Percentiles rank a stretch among this genome's conserved stretches.
Conservation (phyloP, 768 basidiomycete genomes). For the Hygrocybe punicea region DNA sequence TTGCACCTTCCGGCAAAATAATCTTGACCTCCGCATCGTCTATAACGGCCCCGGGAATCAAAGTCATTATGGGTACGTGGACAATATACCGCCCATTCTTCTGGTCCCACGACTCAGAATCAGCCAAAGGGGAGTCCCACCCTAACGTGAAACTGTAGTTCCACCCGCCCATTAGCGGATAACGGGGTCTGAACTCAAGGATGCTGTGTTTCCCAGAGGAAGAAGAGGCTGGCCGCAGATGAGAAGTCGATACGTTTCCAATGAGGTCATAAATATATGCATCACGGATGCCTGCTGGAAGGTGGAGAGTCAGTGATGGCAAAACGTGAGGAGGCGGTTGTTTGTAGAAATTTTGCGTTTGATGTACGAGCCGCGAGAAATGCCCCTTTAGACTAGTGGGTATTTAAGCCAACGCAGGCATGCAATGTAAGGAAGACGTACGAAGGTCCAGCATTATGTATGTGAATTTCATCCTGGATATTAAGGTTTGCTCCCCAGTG, state of each 20-base stretch:
- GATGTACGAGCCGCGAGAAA: constrained; percentile 89
- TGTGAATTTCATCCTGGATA: constrained; percentile 78
- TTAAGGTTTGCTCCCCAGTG: constrained; percentile 97
- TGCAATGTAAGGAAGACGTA: constrained; percentile 41
- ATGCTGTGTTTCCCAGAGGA: constrained; percentile 60
- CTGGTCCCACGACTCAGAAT: constrained; percentile 64
- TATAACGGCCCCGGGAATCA: constrained; percentile 74
- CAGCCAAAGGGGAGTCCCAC: constrained; percentile 83
- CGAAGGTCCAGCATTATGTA: constrained; percentile 90
- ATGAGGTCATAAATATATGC: constrained; percentile 89
- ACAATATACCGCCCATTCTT: constrained; percentile 65
- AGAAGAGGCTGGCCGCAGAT: constrained; percentile 67
- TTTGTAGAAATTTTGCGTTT: constrained; percentile 69
- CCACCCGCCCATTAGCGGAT: constrained; percentile 95
- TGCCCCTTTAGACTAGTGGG: constrained; percentile 80
- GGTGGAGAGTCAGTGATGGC: constrained; percentile 66
- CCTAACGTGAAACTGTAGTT: constrained; percentile 94
- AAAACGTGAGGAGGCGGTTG: constrained; percentile 67
- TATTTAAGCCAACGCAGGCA: constrained; percentile 1
- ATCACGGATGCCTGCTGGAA: constrained; percentile 78
- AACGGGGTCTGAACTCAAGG: constrained; percentile 84
- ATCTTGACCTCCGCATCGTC: constrained; percentile 76
- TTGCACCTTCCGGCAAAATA: constrained; percentile 92
- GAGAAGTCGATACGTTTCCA: constrained; percentile 96
- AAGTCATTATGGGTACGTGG: constrained; percentile 82